A percentile compares a stretch with the other conserved stretches of the same genome.
These are phyloP conservation scores for Rhodotorula graminis DNA, from an alignment of 768 basidiomycete genomes.

Conservation along the genomic window DNA sequence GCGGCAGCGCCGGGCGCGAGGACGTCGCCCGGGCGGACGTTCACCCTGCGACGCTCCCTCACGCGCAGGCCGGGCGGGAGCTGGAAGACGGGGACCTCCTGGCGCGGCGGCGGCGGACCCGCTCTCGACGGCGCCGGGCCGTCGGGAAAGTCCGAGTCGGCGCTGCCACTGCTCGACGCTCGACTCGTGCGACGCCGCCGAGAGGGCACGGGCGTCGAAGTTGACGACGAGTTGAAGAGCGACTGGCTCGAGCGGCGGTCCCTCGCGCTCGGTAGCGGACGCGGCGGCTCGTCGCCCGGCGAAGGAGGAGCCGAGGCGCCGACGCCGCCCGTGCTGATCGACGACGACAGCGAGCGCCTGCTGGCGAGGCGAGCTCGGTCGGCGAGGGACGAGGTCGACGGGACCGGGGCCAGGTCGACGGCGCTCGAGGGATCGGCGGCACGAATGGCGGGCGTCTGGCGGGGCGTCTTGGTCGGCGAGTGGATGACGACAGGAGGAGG, in stretches of 20 bases:
- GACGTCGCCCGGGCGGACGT: constrained; percentile 15
- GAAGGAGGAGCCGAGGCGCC: background rate
- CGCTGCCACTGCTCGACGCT: background rate
- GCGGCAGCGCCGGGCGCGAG: background rate
- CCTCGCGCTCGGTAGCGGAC: background rate
- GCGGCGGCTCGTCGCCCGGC: constrained; percentile 1
- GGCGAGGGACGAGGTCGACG: background rate
- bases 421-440: background rate
- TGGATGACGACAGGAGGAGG: constrained; percentile 32
- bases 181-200: background rate
- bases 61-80: constrained; percentile 8
- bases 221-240: background rate
- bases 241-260: background rate
- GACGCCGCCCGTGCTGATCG: background rate
- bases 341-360: background rate
- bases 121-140: no score
- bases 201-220: no score
- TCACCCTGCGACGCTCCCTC: constrained; percentile 31
- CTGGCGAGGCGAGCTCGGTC: no score
- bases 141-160: background rate
- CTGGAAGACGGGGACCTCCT: background rate
- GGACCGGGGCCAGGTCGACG: background rate
- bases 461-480: constrained; percentile 24
- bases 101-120: no score
- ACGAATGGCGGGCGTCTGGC: background rate